Evolutionary conservation across 2,329 filamentous ascomycete genomes (phyloP).

Genomic region (Cercospora sojina): DNA sequence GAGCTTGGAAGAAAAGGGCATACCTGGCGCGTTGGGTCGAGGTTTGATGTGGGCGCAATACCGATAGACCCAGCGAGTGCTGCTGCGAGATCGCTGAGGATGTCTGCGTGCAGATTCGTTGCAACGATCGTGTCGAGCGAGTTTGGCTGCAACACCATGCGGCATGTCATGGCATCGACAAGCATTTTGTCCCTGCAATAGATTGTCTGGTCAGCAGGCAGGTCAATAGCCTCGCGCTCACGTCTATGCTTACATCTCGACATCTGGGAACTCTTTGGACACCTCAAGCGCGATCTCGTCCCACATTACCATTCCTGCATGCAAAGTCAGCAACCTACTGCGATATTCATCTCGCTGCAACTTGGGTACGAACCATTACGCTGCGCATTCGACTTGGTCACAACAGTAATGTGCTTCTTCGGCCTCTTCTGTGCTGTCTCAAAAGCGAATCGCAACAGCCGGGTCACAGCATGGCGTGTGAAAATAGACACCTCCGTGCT

Average conservation of each 20-base stretch:
- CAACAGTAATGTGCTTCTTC: constrained; percentile 60
- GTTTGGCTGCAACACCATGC: constrained; percentile 62
- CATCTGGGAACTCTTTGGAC: constrained; percentile 59
- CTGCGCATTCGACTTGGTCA: constrained; percentile 66
- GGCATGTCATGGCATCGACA: constrained; percentile 65
- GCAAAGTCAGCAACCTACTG: not conserved
- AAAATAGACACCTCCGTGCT: constrained; percentile 65
- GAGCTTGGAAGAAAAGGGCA: not conserved
- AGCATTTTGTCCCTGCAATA: constrained; percentile 61
- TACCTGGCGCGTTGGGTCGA: constrained; percentile 59
- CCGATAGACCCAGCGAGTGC: constrained; percentile 69
- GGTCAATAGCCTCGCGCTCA: not conserved
- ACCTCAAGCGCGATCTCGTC: constrained; percentile 60
- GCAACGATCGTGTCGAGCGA: constrained; percentile 63
- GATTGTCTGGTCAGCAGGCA: not conserved
- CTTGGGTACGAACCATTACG: constrained; percentile 50
- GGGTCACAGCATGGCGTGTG: constrained; percentile 58
- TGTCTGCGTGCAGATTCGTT: constrained; percentile 63
- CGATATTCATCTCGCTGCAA: not conserved
- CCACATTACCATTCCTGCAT: constrained; percentile 61
- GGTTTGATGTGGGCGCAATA: constrained; percentile 68
- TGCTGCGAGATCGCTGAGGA: constrained; percentile 69
- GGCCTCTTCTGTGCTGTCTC: constrained; percentile 58
- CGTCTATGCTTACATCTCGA: constrained; percentile 39
- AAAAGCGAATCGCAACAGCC: constrained; percentile 64